Conservation (phyloP, 129 eudicot genomes). For the Escallonia rubra region DNA sequence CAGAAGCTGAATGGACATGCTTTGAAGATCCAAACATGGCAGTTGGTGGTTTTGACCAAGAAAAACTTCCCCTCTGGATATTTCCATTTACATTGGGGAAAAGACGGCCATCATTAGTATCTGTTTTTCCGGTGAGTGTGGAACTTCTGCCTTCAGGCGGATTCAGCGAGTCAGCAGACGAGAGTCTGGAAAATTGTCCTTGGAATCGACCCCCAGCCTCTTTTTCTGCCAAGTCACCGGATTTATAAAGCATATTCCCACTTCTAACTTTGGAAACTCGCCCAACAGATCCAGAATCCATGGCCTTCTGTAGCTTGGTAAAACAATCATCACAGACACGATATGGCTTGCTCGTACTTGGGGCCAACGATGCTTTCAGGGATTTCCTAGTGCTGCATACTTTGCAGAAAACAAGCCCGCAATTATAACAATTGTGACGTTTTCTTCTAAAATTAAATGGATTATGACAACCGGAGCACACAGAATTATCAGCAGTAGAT, state of each 20-base stretch:
- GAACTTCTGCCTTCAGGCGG: slow-evolving; percentile 39
- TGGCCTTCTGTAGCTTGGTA: slow-evolving; percentile 53
- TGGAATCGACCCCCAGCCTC: slow-evolving; percentile 29
- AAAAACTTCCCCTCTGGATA: slow-evolving; percentile 41
- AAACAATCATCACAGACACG: slow-evolving; percentile 97
- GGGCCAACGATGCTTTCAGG: slow-evolving; percentile 85
- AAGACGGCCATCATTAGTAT: slow-evolving; percentile 39
- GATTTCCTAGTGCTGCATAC: slow-evolving; percentile 81
- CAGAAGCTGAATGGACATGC: slow-evolving; percentile 47
- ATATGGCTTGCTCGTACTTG: slow-evolving; percentile 70
- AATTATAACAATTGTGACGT: slow-evolving; percentile 94
- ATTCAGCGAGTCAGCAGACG: slow-evolving; percentile 52
- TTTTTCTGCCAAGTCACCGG: slow-evolving; percentile 42
- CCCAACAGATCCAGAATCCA: slow-evolving; percentile 31
- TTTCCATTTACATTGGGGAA: slow-evolving; percentile 39
- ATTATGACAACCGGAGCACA: slow-evolving; percentile 76
- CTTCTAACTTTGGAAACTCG: slow-evolving; percentile 42
- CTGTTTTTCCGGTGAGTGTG: slow-evolving; percentile 27
- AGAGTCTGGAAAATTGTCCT: slow-evolving; percentile 50
- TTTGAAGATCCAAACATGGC: slow-evolving; percentile 38
- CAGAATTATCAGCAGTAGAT: slow-evolving; percentile 64
- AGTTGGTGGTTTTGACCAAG: slow-evolving; percentile 35
- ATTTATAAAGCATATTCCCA: slow-evolving; percentile 30
- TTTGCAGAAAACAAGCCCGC: slow-evolving; percentile 93
- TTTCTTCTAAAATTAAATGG: slow-evolving; percentile 81